Evolutionary conservation across 192 early-diverging fungal genomes (phyloP), one percentile per base, ranked within the genome.

Genomic region (Coemansia sp.): DNA sequence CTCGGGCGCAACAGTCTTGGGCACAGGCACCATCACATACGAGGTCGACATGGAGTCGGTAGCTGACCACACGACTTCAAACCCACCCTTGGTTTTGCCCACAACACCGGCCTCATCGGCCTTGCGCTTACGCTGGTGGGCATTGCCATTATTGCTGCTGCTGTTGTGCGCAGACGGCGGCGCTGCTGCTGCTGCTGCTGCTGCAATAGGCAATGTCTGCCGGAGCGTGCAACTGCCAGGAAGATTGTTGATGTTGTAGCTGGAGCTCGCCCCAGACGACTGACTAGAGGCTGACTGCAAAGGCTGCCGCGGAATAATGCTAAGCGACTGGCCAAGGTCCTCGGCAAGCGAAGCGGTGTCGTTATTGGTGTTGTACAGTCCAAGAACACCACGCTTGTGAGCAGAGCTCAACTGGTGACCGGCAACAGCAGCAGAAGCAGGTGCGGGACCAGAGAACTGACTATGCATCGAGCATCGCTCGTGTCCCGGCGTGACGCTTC

Each of bases 11-110:
- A 51, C 51, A 10, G 70, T 59, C 58, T 76, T 76, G 7, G 79
- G 79, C 18, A 82, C 70, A 3, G 79, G 79, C 1, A 82, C 79
- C 79, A 82, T 82, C 18, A 82, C 79, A 42, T 82, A 82, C 21
- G 79, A 82, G 14, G 73, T 82, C 6, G 79, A 82, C 67, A 76
- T 58, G 16, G 59, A 18, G n/a, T 82, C 79, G 10, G 79, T 66
- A 0, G 67, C 63, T 9, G 79, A 66, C 79, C 79, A 82, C 18
- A 82, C 73, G n/a, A 82, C 70, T 63, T 82, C 79, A 65, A 82
- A 82, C 1, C 79, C 79, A 23, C 73, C 79, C 55, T 76, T 82
- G 50, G 79, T 82, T 58, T 64, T 76, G 21, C 79, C 79, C 1
- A 82, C 67, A n/a, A 82, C 74, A 5, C 67, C 79, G 14, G 73